A percentile compares a stretch with the other conserved stretches of the same genome.
Conservation (phyloP, 208 protist genomes). For the Leptomonas pyrrhocoris region DNA sequence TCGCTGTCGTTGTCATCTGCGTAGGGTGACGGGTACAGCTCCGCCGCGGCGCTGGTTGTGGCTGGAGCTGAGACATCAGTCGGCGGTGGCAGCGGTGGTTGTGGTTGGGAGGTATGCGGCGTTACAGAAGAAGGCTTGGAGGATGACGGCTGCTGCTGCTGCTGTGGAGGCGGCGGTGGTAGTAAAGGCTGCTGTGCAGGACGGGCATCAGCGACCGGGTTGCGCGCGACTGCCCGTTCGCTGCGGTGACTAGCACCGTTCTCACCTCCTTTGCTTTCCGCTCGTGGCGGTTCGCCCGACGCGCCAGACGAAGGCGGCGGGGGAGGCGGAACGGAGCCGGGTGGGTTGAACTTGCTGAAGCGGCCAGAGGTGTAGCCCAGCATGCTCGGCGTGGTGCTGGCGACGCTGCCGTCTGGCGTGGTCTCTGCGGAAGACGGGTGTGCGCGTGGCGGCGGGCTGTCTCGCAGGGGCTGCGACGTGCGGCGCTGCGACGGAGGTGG, state of each 20-base stretch:
- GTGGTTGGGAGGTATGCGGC: not conserved
- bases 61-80: not conserved
- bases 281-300: not conserved
- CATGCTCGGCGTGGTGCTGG: constrained; percentile 9
- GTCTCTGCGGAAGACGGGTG: not conserved
- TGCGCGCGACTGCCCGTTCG: too few species aligned
- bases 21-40: not conserved
- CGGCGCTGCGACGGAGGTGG: constrained; percentile 1
- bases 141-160: not conserved
- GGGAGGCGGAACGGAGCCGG: not conserved
- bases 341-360: constrained; percentile 21
- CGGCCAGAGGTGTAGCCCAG: constrained; percentile 23
- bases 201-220: too few species aligned
- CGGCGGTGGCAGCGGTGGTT: not conserved
- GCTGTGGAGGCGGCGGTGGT: not conserved
- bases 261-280: not conserved
- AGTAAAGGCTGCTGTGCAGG: not conserved
- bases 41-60: not conserved
- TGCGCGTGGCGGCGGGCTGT: constrained; percentile 3
- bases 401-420: not conserved
- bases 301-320: not conserved
- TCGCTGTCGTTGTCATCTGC: not conserved
- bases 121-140: not conserved
- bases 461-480: not conserved
- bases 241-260: too few species aligned